Base-by-base conservation (phyloP, 1,284 basidiomycete species). In the Trametes pubescens region DNA sequence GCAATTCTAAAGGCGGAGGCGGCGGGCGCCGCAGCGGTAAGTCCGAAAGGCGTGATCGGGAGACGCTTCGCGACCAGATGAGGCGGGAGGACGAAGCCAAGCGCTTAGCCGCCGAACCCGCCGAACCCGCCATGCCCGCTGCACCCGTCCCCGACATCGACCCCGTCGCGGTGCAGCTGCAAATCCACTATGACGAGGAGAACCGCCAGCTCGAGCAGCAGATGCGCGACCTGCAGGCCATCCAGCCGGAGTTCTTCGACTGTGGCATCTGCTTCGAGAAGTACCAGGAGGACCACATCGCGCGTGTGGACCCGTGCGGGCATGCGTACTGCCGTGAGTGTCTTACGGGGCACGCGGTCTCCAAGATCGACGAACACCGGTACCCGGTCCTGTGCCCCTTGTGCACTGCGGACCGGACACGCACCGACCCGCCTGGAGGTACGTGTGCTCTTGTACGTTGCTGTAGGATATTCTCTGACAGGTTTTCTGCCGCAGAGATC, bases 351-450 rank as follows among this genome's bases (percentile, higher is more conserved):
- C 82, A 86, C 63, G 75, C 86, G 22, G 68, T 70, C 13, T 76
- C 79, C 4, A 84, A 84, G 72, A 75, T 91, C 26, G 71, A 77
- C 6, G 83, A 87, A 47, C 82, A 82, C 60, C 79, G 81, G 11
- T 90, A 84, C 65, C 88, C 89, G 0, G 83, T 91, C 37, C 67
- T 83, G 7, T 91, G 89, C 71, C 89, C 89, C 1, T 70, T 78
- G 16, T 91, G 89, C 66, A 71, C 77, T 4, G 74, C 78, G 14
- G 61, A 69, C 16, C 65, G 65, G 55, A 66, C 57, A n/a, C 54
- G 69, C 14, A 5, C 16, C 16, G 48, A 51, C 18, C 74, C 77
- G n/a, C 79, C 80, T 44, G 77, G 78, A 64, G 74, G 84, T 84
- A 63, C 53, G 53, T 8, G 21, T 4, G 7, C 26, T 26, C n/a